A percentile compares a stretch with the other conserved stretches of the same genome.
These are phyloP conservation scores for Colletotrichum sublineola DNA, from an alignment of 2,329 filamentous ascomycete species.

Conservation along the genomic window DNA sequence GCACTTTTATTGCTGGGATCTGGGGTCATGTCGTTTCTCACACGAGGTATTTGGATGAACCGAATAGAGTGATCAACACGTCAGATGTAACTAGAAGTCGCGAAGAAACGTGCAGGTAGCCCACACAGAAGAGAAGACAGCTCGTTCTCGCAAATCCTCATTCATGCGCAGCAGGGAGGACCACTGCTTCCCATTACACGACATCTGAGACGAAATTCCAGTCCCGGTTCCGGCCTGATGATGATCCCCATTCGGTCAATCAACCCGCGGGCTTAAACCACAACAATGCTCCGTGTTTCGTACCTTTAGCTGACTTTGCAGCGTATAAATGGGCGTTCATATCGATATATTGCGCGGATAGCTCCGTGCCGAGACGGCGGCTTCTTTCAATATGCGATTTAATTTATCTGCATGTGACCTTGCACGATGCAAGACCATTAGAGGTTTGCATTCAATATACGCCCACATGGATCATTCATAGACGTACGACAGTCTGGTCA, in stretches of 20 bases:
- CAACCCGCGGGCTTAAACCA: not conserved
- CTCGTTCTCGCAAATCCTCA: not conserved
- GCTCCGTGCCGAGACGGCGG: too few relatives aligned
- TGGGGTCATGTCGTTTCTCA: not conserved
- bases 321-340: not conserved
- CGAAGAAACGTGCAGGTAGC: not conserved
- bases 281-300: not conserved
- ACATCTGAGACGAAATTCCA: slow-evolving; percentile 31
- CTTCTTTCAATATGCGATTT: not conserved
- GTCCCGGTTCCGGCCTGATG: slow-evolving; percentile 4
- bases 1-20: not conserved
- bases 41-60: not conserved
- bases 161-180: slow-evolving; percentile 9
- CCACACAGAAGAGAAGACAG: not conserved
- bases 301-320: not conserved
- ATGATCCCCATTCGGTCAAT: not conserved
- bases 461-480: not conserved
- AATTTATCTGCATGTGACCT: too few relatives aligned
- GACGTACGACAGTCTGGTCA: not conserved
- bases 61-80: not conserved
- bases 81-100: not conserved
- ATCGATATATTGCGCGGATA: too few relatives aligned
- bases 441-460: not conserved
- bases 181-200: slow-evolving; percentile 32
- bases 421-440: not conserved